Evolutionary conservation across 2,329 filamentous ascomycete species (phyloP).

Genomic region (Pseudocercospora vitis): DNA sequence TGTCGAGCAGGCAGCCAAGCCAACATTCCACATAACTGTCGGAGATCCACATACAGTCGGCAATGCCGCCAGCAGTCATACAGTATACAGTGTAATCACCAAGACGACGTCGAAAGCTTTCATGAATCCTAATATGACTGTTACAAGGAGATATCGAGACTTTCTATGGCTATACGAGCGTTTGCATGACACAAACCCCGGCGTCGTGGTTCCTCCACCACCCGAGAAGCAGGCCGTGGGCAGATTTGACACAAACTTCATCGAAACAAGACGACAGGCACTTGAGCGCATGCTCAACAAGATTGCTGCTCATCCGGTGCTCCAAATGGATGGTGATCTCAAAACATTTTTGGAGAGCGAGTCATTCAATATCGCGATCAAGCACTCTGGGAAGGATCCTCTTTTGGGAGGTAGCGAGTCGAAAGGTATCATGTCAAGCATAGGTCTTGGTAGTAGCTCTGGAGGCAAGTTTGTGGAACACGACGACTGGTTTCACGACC

Average conservation of each 20-base stretch:
- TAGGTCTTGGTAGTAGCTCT: conserved; percentile 70
- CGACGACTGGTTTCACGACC: conserved; percentile 99
- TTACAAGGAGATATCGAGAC: conserved; percentile 90
- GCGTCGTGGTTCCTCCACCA: conserved; percentile 90
- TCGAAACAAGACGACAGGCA: conserved; percentile 86
- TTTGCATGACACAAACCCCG: conserved; percentile 89
- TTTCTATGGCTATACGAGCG: conserved; percentile 98
- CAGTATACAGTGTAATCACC: conserved; percentile 93
- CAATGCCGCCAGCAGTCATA: conserved; percentile 93
- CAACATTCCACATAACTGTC: conserved; percentile 84
- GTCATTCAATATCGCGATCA: conserved; percentile 91
- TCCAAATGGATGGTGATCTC: conserved; percentile 89
- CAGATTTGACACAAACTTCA: conserved; percentile 93
- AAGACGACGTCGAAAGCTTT: conserved; percentile 97
- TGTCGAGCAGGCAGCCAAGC: conserved; percentile 90
- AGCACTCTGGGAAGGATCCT: conserved; percentile 84
- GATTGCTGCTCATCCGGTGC: conserved; percentile 79
- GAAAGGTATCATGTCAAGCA: conserved; percentile 82
- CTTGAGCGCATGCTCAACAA: conserved; percentile 98
- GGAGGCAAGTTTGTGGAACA: conserved; percentile 90
- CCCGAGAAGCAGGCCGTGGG: conserved; percentile 98
- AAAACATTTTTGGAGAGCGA: conserved; percentile 98
- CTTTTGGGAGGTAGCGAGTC: conserved; percentile 71
- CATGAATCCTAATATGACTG: conserved; percentile 85
- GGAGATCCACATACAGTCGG: conserved; percentile 98